phyloP scores from a whole-genome alignment of 2,329 filamentous ascomycete species.

The Escovopsis sp. region DNA sequence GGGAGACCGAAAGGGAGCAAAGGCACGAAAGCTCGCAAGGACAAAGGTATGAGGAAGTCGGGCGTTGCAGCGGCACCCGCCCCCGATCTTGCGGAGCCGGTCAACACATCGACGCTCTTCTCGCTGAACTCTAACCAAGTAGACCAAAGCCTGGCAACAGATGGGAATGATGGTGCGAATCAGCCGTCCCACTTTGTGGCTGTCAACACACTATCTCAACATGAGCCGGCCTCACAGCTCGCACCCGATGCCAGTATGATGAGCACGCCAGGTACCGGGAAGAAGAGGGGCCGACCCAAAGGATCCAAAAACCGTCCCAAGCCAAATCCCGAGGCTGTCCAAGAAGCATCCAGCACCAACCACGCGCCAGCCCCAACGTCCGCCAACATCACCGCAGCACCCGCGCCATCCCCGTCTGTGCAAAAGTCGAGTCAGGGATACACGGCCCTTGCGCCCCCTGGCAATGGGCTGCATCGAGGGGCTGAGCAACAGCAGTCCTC shows the following conservation, averaged over 20 bases:
- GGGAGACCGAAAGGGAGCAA: constrained; percentile 43
- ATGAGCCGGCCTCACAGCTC: constrained; percentile 1
- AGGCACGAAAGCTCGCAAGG: constrained; percentile 24
- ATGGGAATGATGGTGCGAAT: not conserved
- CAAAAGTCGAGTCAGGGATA: constrained; percentile 6
- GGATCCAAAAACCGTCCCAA: constrained; percentile 31
- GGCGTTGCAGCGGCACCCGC: constrained; percentile 1
- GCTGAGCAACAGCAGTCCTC: constrained; percentile 2
- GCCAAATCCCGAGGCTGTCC: constrained; percentile 6
- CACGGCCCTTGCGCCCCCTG: constrained; percentile 1
- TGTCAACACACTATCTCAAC: not conserved
- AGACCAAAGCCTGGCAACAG: not conserved
- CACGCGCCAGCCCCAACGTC: not conserved
- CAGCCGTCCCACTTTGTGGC: not conserved
- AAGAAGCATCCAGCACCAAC: not conserved
- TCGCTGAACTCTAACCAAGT: not conserved
- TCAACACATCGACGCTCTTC: not conserved
- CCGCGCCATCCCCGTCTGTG: constrained; percentile 7
- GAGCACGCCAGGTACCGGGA: constrained; percentile 11
- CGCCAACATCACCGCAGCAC: constrained; percentile 1
- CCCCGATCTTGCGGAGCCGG: constrained; percentile 1
- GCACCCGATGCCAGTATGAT: constrained; percentile 8
- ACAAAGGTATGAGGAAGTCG: constrained; percentile 37
- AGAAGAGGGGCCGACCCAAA: constrained; percentile 27
- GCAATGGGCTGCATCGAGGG: constrained; percentile 1